Evolutionary conservation across 2,329 filamentous ascomycete genomes (phyloP).

Genomic region (Pestalotiopsis sp.): DNA sequence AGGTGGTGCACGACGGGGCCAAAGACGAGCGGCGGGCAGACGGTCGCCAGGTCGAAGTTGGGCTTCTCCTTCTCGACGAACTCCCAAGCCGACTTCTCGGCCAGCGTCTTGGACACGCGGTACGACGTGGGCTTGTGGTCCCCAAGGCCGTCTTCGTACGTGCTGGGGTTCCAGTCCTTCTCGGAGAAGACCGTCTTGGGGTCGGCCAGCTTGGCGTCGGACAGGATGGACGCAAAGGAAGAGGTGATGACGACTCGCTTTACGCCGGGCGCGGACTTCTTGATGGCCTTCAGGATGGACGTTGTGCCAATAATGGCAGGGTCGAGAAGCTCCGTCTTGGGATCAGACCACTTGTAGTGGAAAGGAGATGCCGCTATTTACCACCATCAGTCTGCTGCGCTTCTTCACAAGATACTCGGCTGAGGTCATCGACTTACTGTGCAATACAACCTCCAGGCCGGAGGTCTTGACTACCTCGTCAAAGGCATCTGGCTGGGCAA

Average conservation of each 20-base stretch:
- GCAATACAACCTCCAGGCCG: constrained; percentile 57
- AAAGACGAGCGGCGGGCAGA: constrained; percentile 58
- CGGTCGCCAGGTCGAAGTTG: constrained; percentile 51
- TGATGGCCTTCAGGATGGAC: constrained; percentile 72
- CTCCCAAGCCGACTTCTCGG: constrained; percentile 56
- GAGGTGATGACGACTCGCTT: constrained; percentile 70
- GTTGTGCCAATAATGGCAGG: constrained; percentile 63
- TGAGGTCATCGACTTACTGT: constrained; percentile 35
- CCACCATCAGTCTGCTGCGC: neutral
- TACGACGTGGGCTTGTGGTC: constrained; percentile 46
- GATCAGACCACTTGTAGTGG: constrained; percentile 54
- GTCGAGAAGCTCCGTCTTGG: constrained; percentile 56
- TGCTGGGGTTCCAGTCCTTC: constrained; percentile 56
- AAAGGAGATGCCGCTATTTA: constrained; percentile 55
- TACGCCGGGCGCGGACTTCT: constrained; percentile 58
- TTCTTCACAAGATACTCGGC: neutral
- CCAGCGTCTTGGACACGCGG: constrained; percentile 56
- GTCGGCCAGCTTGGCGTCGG: constrained; percentile 38
- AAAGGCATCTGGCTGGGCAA: constrained; percentile 74
- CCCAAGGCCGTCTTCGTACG: constrained; percentile 43
- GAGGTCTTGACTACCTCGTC: constrained; percentile 58
- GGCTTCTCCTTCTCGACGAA: constrained; percentile 46
- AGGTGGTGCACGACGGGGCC: constrained; percentile 55
- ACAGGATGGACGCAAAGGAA: constrained; percentile 55
- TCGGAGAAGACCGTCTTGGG: constrained; percentile 45